Evolutionary conservation across 1,139 yeast species (phyloP), one percentile per base, ranked within the genome.

Genomic region (Taiozyma sp.): DNA sequence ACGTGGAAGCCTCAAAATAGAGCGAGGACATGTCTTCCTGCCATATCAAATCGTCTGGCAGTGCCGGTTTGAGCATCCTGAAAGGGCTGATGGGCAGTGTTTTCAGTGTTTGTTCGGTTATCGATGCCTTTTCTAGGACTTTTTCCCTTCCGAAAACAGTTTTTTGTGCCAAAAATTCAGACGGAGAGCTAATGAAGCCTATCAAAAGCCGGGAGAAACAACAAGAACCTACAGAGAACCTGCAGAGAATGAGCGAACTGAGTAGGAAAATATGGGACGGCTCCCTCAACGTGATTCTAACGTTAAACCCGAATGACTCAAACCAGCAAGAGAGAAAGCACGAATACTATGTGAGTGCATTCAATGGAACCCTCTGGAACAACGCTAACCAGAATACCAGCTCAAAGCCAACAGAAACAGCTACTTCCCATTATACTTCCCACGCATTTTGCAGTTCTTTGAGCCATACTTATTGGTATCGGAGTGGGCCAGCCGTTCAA

Each of bases 181-280:
- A 19, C 19, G 19, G 19, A 19, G n/a, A 7, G 10, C 11, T 29
- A 29, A 29, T 4, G 10, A 29, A 29, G 13, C 30, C 30, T 9
- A 29, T 11, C n/a, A 30, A 30, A 29, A 30, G 34, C 30, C 4
- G 30, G 13, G 30, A 28, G 10, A 28, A 28, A 28, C 30, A 28
- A 4, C 13, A 28, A 7, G 8, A 28, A 28, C 30, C 30, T 24
- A 24, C 26, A 6, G 26, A 24, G 26, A 24, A 7, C 7, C 26
- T 24, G 7, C 26, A 24, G 7, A 24, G 26, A 24, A 37, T 37
- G 41, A 37, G 24, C 22, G 24, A 37, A 40, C 13, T 77, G 45
- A 69, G 74, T 42, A 64, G 66, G 26, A 64, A 62, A 43, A 58
- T 81, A 16, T 83, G 88, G 88, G 65, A 74, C 47, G 89, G 89